Conservation (phyloP, 2,329 filamentous ascomycete genomes). For the Aureobasidium lini region DNA sequence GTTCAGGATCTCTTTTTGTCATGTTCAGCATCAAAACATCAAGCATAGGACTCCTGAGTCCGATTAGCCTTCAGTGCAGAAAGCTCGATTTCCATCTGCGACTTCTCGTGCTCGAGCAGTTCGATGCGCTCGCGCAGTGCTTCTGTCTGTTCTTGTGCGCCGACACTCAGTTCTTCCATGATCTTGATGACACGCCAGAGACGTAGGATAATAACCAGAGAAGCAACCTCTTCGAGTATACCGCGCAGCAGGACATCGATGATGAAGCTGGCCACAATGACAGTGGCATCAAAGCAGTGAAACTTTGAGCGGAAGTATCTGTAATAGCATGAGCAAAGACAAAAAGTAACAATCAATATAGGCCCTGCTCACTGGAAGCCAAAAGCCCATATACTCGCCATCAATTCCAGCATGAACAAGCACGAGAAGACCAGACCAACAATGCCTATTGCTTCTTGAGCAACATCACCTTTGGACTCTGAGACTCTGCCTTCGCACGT, state of each 20-base stretch:
- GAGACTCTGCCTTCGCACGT: slow-evolving; percentile 36
- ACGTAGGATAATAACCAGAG: slow-evolving; percentile 58
- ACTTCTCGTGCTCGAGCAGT: slow-evolving; percentile 43
- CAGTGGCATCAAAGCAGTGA: slow-evolving; percentile 55
- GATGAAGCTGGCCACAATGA: slow-evolving; percentile 56
- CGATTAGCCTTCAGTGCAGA: not conserved
- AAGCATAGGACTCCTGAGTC: not conserved
- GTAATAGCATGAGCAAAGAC: not conserved
- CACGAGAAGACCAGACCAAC: slow-evolving; percentile 54
- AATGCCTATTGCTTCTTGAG: slow-evolving; percentile 40
- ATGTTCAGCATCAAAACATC: not conserved
- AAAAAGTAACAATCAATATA: not conserved
- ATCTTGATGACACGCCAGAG: slow-evolving; percentile 66
- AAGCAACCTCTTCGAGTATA: slow-evolving; percentile 55
- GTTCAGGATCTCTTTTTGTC: not conserved
- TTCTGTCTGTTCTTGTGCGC: slow-evolving; percentile 56
- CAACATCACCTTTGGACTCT: slow-evolving; percentile 23
- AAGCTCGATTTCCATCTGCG: slow-evolving; percentile 1
- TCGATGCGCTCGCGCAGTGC: slow-evolving; percentile 47
- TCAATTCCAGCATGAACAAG: slow-evolving; percentile 58
- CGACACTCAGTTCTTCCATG: slow-evolving; percentile 59
- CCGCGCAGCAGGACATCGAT: slow-evolving; percentile 56
- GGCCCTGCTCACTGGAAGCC: slow-evolving; percentile 43
- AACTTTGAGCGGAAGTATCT: slow-evolving; percentile 40
- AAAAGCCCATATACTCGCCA: slow-evolving; percentile 54